Conservation (phyloP, 768 basidiomycete species). For the Paxillus rubicundulus region DNA sequence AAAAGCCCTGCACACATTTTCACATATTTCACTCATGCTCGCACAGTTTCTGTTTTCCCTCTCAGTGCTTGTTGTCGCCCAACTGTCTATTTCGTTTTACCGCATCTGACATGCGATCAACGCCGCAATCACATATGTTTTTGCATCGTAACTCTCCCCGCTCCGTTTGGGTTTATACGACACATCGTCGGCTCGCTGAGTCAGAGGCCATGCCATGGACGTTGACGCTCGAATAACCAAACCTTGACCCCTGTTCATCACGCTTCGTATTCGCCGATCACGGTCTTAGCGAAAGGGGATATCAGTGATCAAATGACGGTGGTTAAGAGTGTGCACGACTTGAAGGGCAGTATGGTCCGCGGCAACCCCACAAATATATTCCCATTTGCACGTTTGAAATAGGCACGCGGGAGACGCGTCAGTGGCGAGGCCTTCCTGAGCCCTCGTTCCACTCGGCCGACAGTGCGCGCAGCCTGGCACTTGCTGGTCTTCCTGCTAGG, state of each 20-base stretch:
- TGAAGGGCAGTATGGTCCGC: not conserved
- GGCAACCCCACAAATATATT: too few relatives aligned
- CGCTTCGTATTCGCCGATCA: too few relatives aligned
- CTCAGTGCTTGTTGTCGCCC: conserved; percentile 3
- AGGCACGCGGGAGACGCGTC: too few relatives aligned
- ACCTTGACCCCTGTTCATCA: not conserved
- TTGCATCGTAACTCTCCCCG: conserved; percentile 13
- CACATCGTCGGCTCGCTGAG: not conserved
- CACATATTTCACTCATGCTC: conserved; percentile 5
- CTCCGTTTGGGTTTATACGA: not conserved
- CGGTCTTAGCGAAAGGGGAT: too few relatives aligned
- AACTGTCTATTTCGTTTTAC: conserved; percentile 10
- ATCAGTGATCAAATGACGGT: not conserved
- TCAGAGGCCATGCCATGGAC: not conserved
- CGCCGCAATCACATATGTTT: conserved; percentile 11
- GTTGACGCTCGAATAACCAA: not conserved
- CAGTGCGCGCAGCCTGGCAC: too few relatives aligned
- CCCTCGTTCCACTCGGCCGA: too few relatives aligned
- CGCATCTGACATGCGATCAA: conserved; percentile 7
- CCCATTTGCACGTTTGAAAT: too few relatives aligned
- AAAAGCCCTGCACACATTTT: conserved; percentile 13
- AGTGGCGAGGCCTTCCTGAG: too few relatives aligned
- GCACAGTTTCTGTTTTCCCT: conserved; percentile 5
- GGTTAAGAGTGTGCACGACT: too few relatives aligned
- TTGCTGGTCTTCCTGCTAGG: too few relatives aligned